These are phyloP conservation scores for Castanea sativa DNA, from an alignment of 306 rosid species.

Conservation along the genomic window DNA sequence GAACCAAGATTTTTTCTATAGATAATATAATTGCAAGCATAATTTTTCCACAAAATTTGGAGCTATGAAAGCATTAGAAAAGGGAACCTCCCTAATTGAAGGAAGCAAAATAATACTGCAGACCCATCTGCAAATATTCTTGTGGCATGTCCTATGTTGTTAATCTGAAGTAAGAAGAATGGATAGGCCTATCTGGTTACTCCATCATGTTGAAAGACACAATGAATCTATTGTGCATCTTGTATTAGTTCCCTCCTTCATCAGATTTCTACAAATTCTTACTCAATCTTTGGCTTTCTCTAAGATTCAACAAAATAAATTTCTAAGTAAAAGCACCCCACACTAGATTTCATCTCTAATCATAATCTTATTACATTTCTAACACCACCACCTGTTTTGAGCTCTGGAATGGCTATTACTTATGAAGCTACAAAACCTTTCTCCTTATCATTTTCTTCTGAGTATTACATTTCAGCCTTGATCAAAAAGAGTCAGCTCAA, in stretches of 20 bases:
- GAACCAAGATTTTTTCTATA: too few species aligned
- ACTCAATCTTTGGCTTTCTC: background rate
- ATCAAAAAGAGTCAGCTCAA: background rate
- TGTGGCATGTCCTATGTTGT: too few species aligned
- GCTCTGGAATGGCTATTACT: too few species aligned
- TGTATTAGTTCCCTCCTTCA: background rate
- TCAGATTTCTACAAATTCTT: background rate
- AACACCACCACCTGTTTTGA: background rate
- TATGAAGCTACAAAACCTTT: too few species aligned
- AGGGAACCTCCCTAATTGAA: background rate
- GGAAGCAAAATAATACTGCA: too few species aligned
- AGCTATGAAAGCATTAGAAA: background rate
- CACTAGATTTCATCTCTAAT: background rate
- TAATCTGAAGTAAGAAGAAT: too few species aligned
- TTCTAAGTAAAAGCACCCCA: background rate
- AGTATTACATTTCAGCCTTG: too few species aligned
- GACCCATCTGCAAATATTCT: too few species aligned
- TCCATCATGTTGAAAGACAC: too few species aligned
- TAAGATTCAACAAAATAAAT: background rate
- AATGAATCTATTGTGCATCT: background rate
- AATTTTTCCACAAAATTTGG: background rate
- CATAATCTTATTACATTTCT: background rate
- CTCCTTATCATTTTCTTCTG: too few species aligned
- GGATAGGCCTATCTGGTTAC: too few species aligned
- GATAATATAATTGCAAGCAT: background rate